Conservation (phyloP, 2,329 filamentous ascomycete genomes). For the Sarocladium strictum region DNA sequence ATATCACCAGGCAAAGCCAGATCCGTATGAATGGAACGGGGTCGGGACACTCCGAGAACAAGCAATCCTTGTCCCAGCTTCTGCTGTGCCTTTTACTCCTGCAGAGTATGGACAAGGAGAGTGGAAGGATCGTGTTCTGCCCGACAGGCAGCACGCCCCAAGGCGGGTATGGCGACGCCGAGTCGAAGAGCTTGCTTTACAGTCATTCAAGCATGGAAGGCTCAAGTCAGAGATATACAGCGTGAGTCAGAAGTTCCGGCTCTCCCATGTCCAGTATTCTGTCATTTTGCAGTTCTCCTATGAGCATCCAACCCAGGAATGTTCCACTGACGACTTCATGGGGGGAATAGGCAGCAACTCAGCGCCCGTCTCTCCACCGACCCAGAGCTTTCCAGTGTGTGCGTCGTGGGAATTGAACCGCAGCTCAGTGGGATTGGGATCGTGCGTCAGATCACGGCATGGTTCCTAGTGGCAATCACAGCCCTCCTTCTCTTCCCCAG, state of each 20-base stretch:
- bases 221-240: not conserved
- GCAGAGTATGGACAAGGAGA: not conserved
- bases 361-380: not conserved
- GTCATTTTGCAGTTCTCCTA: not conserved
- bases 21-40: not conserved
- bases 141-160: not conserved
- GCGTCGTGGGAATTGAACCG: not conserved
- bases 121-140: not conserved
- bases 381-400: not conserved
- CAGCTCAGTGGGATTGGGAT: not conserved
- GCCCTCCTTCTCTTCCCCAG: not conserved
- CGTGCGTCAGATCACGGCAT: not conserved
- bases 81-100: not conserved
- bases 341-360: not conserved
- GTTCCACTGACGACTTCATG: not conserved
- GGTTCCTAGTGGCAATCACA: not conserved
- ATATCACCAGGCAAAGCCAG: not conserved
- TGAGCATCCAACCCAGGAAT: not conserved
- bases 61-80: not conserved
- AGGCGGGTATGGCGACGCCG: not conserved
- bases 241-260: not conserved
- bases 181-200: not conserved
- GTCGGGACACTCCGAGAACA: not conserved
- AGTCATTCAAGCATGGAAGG: not conserved
- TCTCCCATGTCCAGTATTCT: not conserved